These are phyloP conservation scores for Puya raimondii DNA, from an alignment of 176 grass and related monocot genomes.

Conservation along the genomic window DNA sequence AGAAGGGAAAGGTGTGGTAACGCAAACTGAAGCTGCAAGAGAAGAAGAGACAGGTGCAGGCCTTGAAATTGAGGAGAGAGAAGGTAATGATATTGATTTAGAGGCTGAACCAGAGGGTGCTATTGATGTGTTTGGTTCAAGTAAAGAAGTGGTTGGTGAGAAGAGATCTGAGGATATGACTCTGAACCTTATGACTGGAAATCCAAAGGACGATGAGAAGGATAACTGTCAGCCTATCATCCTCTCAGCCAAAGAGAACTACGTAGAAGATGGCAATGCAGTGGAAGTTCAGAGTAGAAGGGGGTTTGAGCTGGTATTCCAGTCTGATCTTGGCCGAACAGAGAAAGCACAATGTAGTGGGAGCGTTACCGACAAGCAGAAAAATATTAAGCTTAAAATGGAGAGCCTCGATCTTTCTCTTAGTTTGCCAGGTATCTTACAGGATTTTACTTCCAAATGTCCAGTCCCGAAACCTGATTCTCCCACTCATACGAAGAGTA, in stretches of 20 bases:
- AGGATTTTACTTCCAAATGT: conserved; percentile 33
- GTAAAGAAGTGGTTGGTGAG: conserved; percentile 23
- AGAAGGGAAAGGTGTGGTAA: conserved; percentile 11
- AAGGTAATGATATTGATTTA: conserved; percentile 23
- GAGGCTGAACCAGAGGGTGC: conserved; percentile 14
- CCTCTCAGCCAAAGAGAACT: conserved; percentile 23
- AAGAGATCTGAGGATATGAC: conserved; percentile 26
- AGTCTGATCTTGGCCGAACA: conserved; percentile 18
- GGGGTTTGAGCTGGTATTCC: conserved; percentile 50
- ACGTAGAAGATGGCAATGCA: conserved; percentile 3
- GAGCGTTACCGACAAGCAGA: conserved; percentile 21
- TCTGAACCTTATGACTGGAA: conserved; percentile 33
- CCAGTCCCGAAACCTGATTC: conserved; percentile 27
- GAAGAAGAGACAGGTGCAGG: conserved; percentile 24
- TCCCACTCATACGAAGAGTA: conserved; percentile 23
- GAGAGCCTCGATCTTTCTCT: conserved; percentile 82
- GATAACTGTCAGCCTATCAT: conserved; percentile 57
- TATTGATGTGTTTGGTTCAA: conserved; percentile 19
- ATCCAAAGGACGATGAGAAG: conserved; percentile 45
- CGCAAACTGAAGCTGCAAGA: conserved; percentile 8
- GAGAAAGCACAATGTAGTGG: conserved; percentile 23
- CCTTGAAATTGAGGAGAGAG: conserved; percentile 22
- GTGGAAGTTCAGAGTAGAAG: conserved; percentile 28
- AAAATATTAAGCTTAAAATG: conserved; percentile 35
- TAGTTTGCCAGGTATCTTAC: conserved; percentile 53